These are phyloP conservation scores for Lepiota subincarnata DNA, from an alignment of 768 basidiomycete species.

Conservation along the genomic window DNA sequence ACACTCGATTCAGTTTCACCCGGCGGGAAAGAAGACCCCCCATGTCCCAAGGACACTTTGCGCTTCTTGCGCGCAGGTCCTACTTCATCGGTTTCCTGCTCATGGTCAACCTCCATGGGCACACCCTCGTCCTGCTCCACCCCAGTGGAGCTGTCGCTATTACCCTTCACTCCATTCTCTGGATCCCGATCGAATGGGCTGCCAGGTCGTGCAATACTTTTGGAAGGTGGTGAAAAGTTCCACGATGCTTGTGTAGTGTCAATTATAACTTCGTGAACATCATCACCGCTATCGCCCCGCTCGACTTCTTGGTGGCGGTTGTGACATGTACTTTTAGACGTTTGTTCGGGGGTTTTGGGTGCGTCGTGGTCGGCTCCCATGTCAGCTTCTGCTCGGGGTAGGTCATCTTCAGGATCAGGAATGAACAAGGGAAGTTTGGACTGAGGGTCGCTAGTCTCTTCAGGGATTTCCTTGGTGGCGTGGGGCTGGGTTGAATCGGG, in stretches of 20 bases:
- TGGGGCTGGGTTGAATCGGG: too few species aligned
- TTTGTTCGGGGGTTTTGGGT: conserved; percentile 11
- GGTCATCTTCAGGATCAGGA: conserved; percentile 9
- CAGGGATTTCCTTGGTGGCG: neutral
- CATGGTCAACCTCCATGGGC: too few species aligned
- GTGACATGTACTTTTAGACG: conserved; percentile 6
- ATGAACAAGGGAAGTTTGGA: conserved; percentile 5
- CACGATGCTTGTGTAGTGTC: conserved; percentile 22
- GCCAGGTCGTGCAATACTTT: neutral
- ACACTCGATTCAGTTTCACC: too few species aligned
- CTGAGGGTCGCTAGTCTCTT: too few species aligned
- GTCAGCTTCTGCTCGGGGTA: neutral
- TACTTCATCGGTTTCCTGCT: neutral
- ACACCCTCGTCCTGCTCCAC: too few species aligned
- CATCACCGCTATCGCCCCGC: neutral
- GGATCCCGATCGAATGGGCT: neutral
- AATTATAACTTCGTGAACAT: conserved; percentile 6
- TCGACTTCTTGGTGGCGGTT: neutral
- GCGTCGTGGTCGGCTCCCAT: conserved; percentile 8
- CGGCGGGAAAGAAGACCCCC: neutral
- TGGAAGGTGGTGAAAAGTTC: conserved; percentile 26
- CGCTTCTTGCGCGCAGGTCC: conserved; percentile 36
- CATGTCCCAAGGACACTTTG: conserved; percentile 15
- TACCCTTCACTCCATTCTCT: neutral
- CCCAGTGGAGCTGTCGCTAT: neutral